Conservation (phyloP, 225 moss, liverwort and hornwort species). For the Asterella californica region DNA sequence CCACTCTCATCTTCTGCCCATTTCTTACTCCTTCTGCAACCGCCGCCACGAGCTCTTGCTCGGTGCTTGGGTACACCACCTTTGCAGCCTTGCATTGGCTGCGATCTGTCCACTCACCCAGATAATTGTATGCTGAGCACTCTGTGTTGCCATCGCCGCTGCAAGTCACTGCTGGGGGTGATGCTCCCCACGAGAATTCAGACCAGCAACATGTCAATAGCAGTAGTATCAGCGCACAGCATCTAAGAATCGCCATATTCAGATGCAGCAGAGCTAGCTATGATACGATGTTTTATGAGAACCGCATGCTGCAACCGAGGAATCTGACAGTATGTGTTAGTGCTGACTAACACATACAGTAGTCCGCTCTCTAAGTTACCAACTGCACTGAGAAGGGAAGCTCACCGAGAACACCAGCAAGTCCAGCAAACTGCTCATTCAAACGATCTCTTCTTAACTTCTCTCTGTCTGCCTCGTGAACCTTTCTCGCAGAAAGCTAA, state of each 20-base stretch:
- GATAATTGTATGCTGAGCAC: neutral
- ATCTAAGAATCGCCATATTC: too few relatives aligned
- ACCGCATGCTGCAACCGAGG: too few relatives aligned
- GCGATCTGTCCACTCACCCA: neutral
- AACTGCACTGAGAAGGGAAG: neutral
- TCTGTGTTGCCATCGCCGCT: neutral
- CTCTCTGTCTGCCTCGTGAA: slow-evolving; percentile 96
- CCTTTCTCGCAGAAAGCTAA: slow-evolving; percentile 77
- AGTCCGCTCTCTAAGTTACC: neutral
- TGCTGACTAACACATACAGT: neutral
- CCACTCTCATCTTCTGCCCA: slow-evolving; percentile 47
- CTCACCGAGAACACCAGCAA: slow-evolving; percentile 87
- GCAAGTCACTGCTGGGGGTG: neutral
- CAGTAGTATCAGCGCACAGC: too few relatives aligned
- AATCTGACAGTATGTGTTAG: too few relatives aligned
- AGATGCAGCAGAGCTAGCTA: too few relatives aligned
- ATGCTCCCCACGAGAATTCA: neutral
- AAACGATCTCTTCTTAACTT: slow-evolving; percentile 90
- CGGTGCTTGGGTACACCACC: slow-evolving; percentile 44
- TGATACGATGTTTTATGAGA: too few relatives aligned
- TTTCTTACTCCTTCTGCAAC: slow-evolving; percentile 36
- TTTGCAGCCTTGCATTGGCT: slow-evolving; percentile 7
- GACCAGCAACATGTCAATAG: neutral
- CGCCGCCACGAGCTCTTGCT: slow-evolving; percentile 41
- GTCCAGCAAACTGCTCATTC: slow-evolving; percentile 91